These are phyloP conservation scores for Penicilliopsis zonata DNA, from an alignment of 495 filamentous ascomycete species.

Conservation along the genomic window DNA sequence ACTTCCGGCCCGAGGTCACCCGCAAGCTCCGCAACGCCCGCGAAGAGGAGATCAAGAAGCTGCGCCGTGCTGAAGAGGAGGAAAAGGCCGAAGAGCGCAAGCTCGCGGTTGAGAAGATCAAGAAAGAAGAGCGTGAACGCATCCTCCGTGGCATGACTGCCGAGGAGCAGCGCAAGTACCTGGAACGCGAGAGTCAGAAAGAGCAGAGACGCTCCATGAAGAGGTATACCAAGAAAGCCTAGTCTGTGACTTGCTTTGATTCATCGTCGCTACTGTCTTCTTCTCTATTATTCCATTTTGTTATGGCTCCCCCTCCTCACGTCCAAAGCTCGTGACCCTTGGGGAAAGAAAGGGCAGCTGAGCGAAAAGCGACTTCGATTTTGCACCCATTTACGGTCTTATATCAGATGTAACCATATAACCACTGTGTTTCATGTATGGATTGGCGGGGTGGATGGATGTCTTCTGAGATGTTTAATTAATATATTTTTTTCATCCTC, in stretches of 20 bases:
- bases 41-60: constrained; percentile 70
- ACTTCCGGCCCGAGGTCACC: constrained; percentile 81
- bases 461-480: too few species aligned
- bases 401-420: constrained; percentile 17
- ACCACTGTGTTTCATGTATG: constrained; percentile 6
- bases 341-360: background rate
- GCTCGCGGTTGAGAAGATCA: constrained; percentile 65
- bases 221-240: constrained; percentile 46
- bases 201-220: constrained; percentile 61
- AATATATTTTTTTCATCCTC: too few species aligned
- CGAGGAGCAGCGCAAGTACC: constrained; percentile 88
- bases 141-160: constrained; percentile 73
- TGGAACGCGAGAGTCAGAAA: constrained; percentile 84
- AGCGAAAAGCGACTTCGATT: constrained; percentile 7
- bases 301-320: background rate
- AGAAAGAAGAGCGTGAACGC: constrained; percentile 86
- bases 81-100: constrained; percentile 87
- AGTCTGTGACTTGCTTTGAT: constrained; percentile 9
- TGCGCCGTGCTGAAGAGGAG: constrained; percentile 74
- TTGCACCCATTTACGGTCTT: constrained; percentile 10
- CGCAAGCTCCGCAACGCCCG: constrained; percentile 70
- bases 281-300: constrained; percentile 6
- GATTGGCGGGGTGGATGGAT: too few species aligned
- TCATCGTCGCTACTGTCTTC: constrained; percentile 5
- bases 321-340: constrained; percentile 9